Base-by-base conservation (phyloP, 305 asterid genomes). In the Ilex paraguariensis region DNA sequence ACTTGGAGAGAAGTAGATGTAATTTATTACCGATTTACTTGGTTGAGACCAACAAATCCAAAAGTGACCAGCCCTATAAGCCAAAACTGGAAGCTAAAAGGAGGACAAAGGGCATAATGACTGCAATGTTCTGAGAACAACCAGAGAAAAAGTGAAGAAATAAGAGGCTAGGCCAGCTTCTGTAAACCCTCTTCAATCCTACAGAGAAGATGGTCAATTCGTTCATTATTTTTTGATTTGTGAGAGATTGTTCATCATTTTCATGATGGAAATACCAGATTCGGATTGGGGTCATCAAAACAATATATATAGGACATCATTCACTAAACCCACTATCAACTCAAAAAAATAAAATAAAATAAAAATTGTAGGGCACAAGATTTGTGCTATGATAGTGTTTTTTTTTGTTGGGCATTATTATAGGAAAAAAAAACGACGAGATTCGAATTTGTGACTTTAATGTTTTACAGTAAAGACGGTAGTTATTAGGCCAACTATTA, bases 231-330 rank as follows among this genome's bases (percentile, higher is more conserved):
- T 13, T 10, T 14, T 30, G 46, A 31, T 46, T 46, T 64, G 13
- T 74, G 70, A 66, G 75, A 71, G 73, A 62, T 73, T 77, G 67
- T 69, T 10, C 31, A 39, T 40, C 45, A 69, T 56, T 66, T 68
- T 54, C 73, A 62, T 59, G 60, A 51, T 65, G 80, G 78, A 84
- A 74, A 62, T 51, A 57, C 4, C 42, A 36, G 42, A 36, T 36
- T 8, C 9, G 28, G 42, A 8, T 36, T 1, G 0, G 42, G 42
- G 79, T 65, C 82, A 85, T 78, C 81, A 78, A 61, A 70, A 69
- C 73, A 59, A 76, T 72, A 85, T 80, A 83, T 36, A 36, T 75
- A 66, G 17, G 65, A 63, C 80, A 85, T 85, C 85, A 82, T 85
- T 80, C 64, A 62, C 32, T 56, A 36, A 40, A 62, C 14, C 57